These are phyloP conservation scores for Pecoramyces ruminantium DNA, from an alignment of 192 early-diverging fungal species.

Conservation along the genomic window DNA sequence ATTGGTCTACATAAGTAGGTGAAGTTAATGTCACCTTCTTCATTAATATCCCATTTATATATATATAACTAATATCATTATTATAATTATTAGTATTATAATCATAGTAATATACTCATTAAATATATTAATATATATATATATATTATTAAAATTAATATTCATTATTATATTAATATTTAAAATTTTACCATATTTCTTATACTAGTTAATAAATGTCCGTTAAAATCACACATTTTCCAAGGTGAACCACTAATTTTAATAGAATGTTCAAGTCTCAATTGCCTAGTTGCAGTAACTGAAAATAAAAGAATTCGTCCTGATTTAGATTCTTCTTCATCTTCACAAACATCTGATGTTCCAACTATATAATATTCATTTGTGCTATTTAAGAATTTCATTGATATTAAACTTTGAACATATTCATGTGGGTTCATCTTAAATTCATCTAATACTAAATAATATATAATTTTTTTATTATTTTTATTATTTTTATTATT, in stretches of 20 bases:
- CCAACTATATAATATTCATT: conserved; percentile 51
- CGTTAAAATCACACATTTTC: conserved; percentile 55
- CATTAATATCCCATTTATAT: background rate
- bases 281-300: conserved; percentile 19
- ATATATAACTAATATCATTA: background rate
- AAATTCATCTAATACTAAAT: conserved; percentile 19
- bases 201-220: conserved; percentile 47
- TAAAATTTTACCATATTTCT: conserved; percentile 32
- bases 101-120: too few species aligned
- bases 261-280: conserved; percentile 22
- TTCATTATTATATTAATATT: conserved; percentile 10
- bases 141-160: background rate
- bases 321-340: conserved; percentile 39
- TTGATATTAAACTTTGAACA: conserved; percentile 19
- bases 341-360: conserved; percentile 39
- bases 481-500: too few species aligned
- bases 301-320: conserved; percentile 58
- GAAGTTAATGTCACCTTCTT: conserved; percentile 10
- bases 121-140: background rate
- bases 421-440: conserved; percentile 17
- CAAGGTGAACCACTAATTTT: conserved; percentile 13
- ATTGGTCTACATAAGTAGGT: conserved; percentile 11
- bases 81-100: too few species aligned
- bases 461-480: background rate
- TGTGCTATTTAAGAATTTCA: conserved; percentile 14